phyloP scores from a whole-genome alignment of 768 basidiomycete genomes.

The Russula virescens region DNA sequence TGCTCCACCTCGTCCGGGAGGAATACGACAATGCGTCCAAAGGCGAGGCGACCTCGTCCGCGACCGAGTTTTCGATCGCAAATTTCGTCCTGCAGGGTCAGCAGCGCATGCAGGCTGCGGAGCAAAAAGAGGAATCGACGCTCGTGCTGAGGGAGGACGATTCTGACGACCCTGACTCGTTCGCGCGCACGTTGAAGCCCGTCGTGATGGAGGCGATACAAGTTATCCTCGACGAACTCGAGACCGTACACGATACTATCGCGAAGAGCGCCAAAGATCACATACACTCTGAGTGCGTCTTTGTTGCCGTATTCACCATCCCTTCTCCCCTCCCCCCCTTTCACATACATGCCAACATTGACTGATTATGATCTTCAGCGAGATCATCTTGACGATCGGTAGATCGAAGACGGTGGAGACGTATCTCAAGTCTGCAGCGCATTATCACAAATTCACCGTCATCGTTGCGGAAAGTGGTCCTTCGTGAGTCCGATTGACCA shows the following conservation, averaged over 20 bases:
- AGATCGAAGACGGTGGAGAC: slow-evolving; percentile 90
- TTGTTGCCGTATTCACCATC: too few species aligned
- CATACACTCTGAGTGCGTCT: slow-evolving; percentile 93
- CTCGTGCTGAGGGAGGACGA: slow-evolving; percentile 63
- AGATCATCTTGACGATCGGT: slow-evolving; percentile 93
- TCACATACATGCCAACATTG: neutral
- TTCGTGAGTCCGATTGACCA: slow-evolving; percentile 48
- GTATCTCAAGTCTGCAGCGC: slow-evolving; percentile 87
- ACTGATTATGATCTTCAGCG: slow-evolving; percentile 42
- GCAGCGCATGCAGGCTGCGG: slow-evolving; percentile 43
- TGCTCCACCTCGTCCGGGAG: slow-evolving; percentile 90
- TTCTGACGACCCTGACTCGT: slow-evolving; percentile 71
- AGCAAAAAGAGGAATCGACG: slow-evolving; percentile 46
- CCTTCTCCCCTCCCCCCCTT: too few species aligned
- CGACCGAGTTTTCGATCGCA: slow-evolving; percentile 60
- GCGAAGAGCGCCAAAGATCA: slow-evolving; percentile 93
- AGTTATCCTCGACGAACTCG: slow-evolving; percentile 92
- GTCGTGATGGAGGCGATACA: slow-evolving; percentile 96
- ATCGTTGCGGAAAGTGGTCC: slow-evolving; percentile 96
- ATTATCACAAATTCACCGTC: slow-evolving; percentile 88
- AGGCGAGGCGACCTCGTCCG: slow-evolving; percentile 37
- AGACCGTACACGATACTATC: slow-evolving; percentile 92
- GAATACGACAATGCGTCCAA: slow-evolving; percentile 82
- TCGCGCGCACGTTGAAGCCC: slow-evolving; percentile 76
- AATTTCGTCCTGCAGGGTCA: slow-evolving; percentile 81